Evolutionary conservation across 768 basidiomycete genomes (phyloP), one percentile per base, ranked within the genome.

Genomic region (Agaricus sinodeliciosus): DNA sequence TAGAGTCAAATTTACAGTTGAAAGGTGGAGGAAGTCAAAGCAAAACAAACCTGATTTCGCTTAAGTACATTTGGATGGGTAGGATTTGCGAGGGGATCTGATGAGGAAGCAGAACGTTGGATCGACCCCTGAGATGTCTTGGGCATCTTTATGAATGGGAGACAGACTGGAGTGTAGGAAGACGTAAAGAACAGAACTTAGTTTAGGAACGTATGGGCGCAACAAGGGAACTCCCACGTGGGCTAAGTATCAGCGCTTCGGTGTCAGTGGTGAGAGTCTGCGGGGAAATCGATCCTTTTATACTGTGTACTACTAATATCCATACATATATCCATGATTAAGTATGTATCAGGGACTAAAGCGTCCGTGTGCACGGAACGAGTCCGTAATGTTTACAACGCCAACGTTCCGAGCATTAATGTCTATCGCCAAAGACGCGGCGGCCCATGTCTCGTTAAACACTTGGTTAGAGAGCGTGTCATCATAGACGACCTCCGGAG

Each of bases 371-470:
- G 39, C 40, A 50, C 60, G 54, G 51, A 82, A 77, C 9, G 73
- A 65, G 53, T 58, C 54, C 12, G 76, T 80, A 49, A 82, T 72
- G 62, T 81, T 78, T 31, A 59, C 51, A 4, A 79, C 66, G 19
- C 65, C 65, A 40, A 73, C 62, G 43, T 58, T 66, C 27, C 60
- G 54, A 39, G 63, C 59, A 44, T 67, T 60, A 52, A 63, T 60
- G 26, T 58, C 48, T 41, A 73, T 64, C 34, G 75, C 76, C 28
- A 51, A 51, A 0, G 73, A 63, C n/a, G 72, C 66, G 9, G 73
- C 73, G 19, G 59, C 61, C 81, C 80, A 85, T 13, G 80, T 76
- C 19, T 58, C 44, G 48, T 77, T 77, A 59, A 85, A 78, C 11
- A 61, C 59, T 1, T 45, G 43, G 58, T 80, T 70, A 13, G 65